phyloP scores from a whole-genome alignment of 495 filamentous ascomycete species.

The Penicillium atrosanguineum region DNA sequence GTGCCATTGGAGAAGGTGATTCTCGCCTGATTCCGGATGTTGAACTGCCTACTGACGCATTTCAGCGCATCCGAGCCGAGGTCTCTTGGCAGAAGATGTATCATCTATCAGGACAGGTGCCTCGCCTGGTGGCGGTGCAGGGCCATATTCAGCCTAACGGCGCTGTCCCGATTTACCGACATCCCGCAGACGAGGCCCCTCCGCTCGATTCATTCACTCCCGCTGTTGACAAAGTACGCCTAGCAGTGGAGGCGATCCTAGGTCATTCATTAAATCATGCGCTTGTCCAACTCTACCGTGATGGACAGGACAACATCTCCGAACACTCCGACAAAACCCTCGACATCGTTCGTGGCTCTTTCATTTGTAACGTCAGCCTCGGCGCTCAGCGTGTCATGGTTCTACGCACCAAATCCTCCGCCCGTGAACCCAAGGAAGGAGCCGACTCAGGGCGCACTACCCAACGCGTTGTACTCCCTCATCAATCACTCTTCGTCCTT shows the following conservation, averaged over 20 bases:
- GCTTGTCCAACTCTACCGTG: slow-evolving; percentile 88
- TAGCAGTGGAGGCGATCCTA: slow-evolving; percentile 62
- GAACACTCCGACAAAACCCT: slow-evolving; percentile 97
- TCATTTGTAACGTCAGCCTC: slow-evolving; percentile 88
- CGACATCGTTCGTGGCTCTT: slow-evolving; percentile 77
- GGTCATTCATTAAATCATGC: slow-evolving; percentile 89
- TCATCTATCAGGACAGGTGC: slow-evolving; percentile 87
- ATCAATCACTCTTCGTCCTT: slow-evolving; percentile 84
- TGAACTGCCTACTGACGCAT: slow-evolving; percentile 56
- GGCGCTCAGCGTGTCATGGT: slow-evolving; percentile 91
- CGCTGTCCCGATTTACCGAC: slow-evolving; percentile 85
- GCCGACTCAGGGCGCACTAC: slow-evolving; percentile 42
- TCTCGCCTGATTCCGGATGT: slow-evolving; percentile 72
- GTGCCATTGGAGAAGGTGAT: slow-evolving; percentile 69
- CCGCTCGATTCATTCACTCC: slow-evolving; percentile 72
- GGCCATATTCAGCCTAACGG: slow-evolving; percentile 69
- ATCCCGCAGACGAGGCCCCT: slow-evolving; percentile 88
- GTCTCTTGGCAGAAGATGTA: slow-evolving; percentile 91
- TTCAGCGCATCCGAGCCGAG: slow-evolving; percentile 69
- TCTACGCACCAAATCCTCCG: slow-evolving; percentile 74
- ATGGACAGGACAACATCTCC: slow-evolving; percentile 89
- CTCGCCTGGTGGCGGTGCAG: slow-evolving; percentile 89
- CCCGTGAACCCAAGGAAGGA: slow-evolving; percentile 12
- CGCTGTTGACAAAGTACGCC: slow-evolving; percentile 65
- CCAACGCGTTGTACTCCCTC: slow-evolving; percentile 73